Evolutionary conservation across 2,329 filamentous ascomycete genomes (phyloP).

Genomic region (Cladophialophora immunda): DNA sequence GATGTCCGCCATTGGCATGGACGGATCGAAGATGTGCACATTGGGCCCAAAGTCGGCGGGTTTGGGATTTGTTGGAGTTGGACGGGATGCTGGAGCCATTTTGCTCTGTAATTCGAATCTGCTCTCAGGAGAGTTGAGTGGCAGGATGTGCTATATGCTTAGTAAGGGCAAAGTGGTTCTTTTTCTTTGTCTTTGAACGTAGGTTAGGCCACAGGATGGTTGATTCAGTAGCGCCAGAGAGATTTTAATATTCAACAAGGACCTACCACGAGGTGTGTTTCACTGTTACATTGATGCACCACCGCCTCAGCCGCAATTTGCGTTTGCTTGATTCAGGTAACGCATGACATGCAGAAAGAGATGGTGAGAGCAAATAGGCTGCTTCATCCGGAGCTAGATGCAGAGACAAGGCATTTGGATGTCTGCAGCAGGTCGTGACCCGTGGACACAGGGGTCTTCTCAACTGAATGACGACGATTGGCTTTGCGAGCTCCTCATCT

Average conservation of each 20-base stretch:
- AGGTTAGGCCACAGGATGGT: neutral
- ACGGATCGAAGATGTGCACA: conserved; percentile 1
- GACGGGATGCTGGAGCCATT: neutral
- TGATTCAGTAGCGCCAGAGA: neutral
- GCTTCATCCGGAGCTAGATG: neutral
- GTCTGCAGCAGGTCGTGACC: neutral
- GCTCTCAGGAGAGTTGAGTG: neutral
- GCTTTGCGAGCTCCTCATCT: neutral
- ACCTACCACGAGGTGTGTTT: neutral
- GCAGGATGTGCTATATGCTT: neutral
- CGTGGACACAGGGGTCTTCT: neutral
- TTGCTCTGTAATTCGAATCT: neutral
- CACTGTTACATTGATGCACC: neutral
- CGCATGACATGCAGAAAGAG: neutral
- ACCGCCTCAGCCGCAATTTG: neutral
- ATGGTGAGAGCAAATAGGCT: neutral
- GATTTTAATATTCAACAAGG: neutral
- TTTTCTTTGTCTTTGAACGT: neutral
- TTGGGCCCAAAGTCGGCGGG: neutral
- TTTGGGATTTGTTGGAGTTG: neutral
- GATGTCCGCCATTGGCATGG: neutral
- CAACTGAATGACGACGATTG: neutral
- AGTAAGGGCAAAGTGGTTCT: neutral
- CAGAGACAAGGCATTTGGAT: neutral
- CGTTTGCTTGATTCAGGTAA: neutral